Evolutionary conservation across 129 eudicot species (phyloP).

Genomic region (Artemisia tridentata): DNA sequence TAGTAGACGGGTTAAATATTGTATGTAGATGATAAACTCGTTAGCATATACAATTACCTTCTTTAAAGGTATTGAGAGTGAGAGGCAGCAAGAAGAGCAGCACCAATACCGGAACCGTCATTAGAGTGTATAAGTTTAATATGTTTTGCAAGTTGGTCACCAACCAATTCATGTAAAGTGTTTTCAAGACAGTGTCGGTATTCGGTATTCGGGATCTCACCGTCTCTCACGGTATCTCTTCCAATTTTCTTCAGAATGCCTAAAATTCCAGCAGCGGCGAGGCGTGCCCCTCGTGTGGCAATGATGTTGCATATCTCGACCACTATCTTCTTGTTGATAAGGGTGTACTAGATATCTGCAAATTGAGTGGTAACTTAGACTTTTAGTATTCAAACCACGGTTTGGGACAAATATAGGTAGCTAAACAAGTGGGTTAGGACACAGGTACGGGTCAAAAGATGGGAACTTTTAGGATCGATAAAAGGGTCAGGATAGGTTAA

Average conservation of each 20-base stretch:
- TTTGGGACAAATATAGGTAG: no score
- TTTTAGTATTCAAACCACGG: no score
- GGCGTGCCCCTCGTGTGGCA: constrained; percentile 87
- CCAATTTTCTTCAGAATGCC: constrained; percentile 83
- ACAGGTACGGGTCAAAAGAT: no score
- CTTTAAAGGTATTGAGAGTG: constrained; percentile 59
- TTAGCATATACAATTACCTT: no score
- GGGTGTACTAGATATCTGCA: constrained; percentile 56
- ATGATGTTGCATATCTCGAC: constrained; percentile 72
- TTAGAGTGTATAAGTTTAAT: constrained; percentile 56
- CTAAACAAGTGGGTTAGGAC: no score
- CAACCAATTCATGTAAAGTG: constrained; percentile 65
- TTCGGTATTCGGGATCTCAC: constrained; percentile 40
- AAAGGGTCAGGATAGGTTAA: no score
- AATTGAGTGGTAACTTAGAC: neutral
- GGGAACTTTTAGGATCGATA: no score
- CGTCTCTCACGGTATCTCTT: constrained; percentile 47
- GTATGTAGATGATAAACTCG: constrained; percentile 2
- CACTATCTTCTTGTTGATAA: constrained; percentile 62
- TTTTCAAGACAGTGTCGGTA: constrained; percentile 71
- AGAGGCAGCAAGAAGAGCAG: constrained; percentile 95
- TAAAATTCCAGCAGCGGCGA: constrained; percentile 79
- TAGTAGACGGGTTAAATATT: neutral
- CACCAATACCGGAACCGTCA: constrained; percentile 92
- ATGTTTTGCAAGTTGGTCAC: constrained; percentile 39